phyloP scores from a whole-genome alignment of 2,329 filamentous ascomycete species.

The Berkeleyomyces basicola region DNA sequence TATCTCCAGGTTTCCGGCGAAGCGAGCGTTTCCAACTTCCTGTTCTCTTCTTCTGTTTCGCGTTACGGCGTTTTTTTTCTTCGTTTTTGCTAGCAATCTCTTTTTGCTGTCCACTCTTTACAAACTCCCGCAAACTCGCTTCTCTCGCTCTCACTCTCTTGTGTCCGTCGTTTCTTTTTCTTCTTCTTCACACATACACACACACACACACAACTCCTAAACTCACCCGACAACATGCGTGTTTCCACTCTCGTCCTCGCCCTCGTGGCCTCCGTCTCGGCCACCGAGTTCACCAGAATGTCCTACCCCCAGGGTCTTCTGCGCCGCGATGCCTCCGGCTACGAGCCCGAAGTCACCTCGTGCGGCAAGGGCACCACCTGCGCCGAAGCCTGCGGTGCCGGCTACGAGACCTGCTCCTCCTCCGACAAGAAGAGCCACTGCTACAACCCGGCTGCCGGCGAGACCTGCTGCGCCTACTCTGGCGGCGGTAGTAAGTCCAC shows the following conservation, averaged over 20 bases:
- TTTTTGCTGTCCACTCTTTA: slow-evolving; percentile 6
- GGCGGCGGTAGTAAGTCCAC: slow-evolving; percentile 37
- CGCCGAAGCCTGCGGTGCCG: slow-evolving; percentile 36
- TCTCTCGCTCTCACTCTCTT: neutral
- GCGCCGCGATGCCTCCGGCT: slow-evolving; percentile 28
- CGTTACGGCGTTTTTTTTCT: neutral
- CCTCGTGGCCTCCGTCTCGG: slow-evolving; percentile 20
- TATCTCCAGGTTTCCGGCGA: slow-evolving; percentile 3
- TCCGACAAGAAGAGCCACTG: slow-evolving; percentile 37
- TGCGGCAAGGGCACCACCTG: slow-evolving; percentile 36
- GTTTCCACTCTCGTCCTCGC: slow-evolving; percentile 23
- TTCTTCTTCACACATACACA: slow-evolving; percentile 5
- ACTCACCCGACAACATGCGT: slow-evolving; percentile 17
- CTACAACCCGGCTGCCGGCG: slow-evolving; percentile 33
- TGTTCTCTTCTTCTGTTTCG: slow-evolving; percentile 16
- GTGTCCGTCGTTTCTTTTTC: slow-evolving; percentile 1
- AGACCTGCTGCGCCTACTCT: slow-evolving; percentile 39
- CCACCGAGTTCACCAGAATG: slow-evolving; percentile 21
- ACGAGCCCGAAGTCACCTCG: slow-evolving; percentile 30
- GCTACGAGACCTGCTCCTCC: slow-evolving; percentile 33
- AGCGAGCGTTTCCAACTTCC: neutral
- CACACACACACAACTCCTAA: neutral
- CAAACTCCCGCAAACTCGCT: neutral
- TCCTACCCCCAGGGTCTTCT: slow-evolving; percentile 25
- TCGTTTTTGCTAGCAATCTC: slow-evolving; percentile 2